Percentiles rank a stretch among this genome's conserved stretches.
phyloP scores from a whole-genome alignment of 1,139 yeast species.

The Sugiyamaella xylanicola region DNA sequence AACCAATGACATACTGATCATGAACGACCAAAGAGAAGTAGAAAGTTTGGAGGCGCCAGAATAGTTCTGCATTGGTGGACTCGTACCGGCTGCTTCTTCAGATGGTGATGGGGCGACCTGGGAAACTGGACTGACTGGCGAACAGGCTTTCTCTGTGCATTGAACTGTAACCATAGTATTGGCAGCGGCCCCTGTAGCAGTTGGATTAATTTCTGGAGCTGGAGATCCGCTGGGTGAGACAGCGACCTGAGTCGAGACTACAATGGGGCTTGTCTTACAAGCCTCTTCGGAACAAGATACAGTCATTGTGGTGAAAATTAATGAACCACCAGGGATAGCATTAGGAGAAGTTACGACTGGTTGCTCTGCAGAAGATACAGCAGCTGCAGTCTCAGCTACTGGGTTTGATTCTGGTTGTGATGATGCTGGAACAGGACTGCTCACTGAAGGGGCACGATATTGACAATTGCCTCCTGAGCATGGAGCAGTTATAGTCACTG shows the following conservation, averaged over 20 bases:
- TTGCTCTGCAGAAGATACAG: background rate
- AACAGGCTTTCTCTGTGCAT: conserved; percentile 3
- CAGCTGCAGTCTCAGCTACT: background rate
- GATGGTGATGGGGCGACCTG: background rate
- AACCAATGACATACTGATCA: background rate
- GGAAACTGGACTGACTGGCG: background rate
- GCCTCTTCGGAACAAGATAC: background rate
- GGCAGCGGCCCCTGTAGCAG: background rate
- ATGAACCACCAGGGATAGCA: background rate
- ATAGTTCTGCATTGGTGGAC: background rate
- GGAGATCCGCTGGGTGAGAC: too few relatives aligned
- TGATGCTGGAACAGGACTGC: background rate
- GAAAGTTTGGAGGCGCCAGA: conserved; percentile 6
- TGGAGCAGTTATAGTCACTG: conserved; percentile 20
- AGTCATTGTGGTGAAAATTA: background rate
- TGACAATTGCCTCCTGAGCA: conserved; percentile 1
- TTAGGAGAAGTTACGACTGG: background rate
- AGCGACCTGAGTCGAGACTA: background rate
- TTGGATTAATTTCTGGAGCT: background rate
- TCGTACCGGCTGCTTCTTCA: background rate
- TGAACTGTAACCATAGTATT: conserved; percentile 1
- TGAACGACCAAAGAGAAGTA: background rate
- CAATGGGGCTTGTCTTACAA: background rate
- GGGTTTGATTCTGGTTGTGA: too few relatives aligned
- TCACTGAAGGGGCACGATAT: background rate